Base-by-base conservation (phyloP, 257 asterid genomes). In the Gentiana straminea region DNA sequence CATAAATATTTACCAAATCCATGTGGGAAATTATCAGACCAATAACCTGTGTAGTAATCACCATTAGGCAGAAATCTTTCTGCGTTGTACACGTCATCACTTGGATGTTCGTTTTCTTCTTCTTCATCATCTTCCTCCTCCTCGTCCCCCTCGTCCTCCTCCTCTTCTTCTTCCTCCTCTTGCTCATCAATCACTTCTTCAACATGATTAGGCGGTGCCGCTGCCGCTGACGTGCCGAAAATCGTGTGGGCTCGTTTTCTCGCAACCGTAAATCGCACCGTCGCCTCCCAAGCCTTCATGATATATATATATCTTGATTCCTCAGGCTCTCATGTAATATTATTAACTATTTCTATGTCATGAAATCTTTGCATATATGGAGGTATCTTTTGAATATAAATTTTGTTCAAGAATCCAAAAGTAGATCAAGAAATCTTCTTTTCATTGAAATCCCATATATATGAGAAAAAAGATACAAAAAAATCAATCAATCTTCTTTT, bases 201-300 rank as follows among this genome's bases (percentile, higher is more conserved):
- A 0, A 43, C 69, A 39, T 69, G 71, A 41, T 41, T 41, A 0
- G 77, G 81, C 4, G 76, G 81, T 11, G 77, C 61, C n/a, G 75
- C 36, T 36, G 76, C 74, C 2, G 81, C 67, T 5, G 61, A 63
- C 1, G 78, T 76, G 34, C 97, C 96, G 46, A 86, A 86, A 1
- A 86, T 75, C 8, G 90, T 80, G 70, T 84, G 84, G 43, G 97
- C 95, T 15, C 94, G 74, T 61, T 84, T 89, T 76, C 79, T 81
- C 9, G 97, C 97, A 15, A 82, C 95, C 1, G 97, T 89, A 58
- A 69, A 83, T 3, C 95, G 79, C 1, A 89, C 89, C 0, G 97
- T 89, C 15, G 97, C 97, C 77, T 89, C 96, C 91, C 95, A 86
- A n/a, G 97, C 97, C 94, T 89, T 89, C 97, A 89, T 89, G 72